phyloP scores from a whole-genome alignment of 1,284 basidiomycete genomes.

The Sphagnurus paluster region DNA sequence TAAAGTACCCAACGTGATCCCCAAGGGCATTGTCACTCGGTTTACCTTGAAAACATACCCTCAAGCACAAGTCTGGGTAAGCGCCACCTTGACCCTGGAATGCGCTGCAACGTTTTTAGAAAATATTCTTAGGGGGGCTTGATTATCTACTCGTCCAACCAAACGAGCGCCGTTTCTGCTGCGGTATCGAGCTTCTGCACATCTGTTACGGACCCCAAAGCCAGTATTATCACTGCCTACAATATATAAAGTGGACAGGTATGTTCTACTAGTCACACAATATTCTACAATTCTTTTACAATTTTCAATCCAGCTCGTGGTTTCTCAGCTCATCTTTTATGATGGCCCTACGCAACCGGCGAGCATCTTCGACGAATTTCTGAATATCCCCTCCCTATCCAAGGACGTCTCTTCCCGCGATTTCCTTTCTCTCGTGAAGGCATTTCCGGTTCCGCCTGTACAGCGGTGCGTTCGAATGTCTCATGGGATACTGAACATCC shows the following conservation, averaged over 20 bases:
- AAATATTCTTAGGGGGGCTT: conserved; percentile 63
- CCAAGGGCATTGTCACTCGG: conserved; percentile 61
- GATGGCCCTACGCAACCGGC: conserved; percentile 48
- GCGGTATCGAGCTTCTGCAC: conserved; percentile 53
- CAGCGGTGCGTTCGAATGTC: conserved; percentile 34
- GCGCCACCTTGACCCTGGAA: conserved; percentile 19
- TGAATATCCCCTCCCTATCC: conserved; percentile 37
- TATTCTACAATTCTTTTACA: background rate
- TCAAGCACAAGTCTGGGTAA: conserved; percentile 61
- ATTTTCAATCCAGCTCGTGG: conserved; percentile 29
- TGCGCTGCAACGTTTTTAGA: background rate
- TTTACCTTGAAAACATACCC: conserved; percentile 55
- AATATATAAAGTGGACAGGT: conserved; percentile 47
- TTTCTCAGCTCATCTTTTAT: conserved; percentile 47
- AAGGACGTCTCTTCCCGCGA: conserved; percentile 40
- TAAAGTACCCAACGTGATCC: no score
- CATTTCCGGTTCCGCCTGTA: conserved; percentile 37
- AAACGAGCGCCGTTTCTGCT: conserved; percentile 37
- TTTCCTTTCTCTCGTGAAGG: conserved; percentile 41
- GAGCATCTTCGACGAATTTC: conserved; percentile 50
- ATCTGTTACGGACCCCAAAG: conserved; percentile 58
- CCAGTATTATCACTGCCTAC: conserved; percentile 53
- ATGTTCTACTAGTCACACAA: conserved; percentile 20
- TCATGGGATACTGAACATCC: background rate
- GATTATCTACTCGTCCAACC: conserved; percentile 38